Evolutionary conservation across 2,329 filamentous ascomycete species (phyloP).

Genomic region (Claviceps spartinae): DNA sequence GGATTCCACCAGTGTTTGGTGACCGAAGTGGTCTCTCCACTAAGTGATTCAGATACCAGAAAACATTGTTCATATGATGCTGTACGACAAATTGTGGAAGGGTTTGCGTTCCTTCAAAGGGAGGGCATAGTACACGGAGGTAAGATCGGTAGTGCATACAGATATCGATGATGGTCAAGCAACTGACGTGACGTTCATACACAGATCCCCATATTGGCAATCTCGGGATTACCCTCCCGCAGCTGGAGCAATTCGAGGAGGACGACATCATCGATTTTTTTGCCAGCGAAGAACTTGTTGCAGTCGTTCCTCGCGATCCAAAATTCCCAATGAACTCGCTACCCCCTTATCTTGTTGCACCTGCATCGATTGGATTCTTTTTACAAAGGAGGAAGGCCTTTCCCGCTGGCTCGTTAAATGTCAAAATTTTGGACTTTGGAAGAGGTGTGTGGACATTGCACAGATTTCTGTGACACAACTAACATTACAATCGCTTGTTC

Average conservation of each 20-base stretch:
- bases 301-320: neutral
- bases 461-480: neutral
- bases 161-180: neutral
- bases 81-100: slow-evolving; percentile 1
- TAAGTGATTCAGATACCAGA: too few species aligned
- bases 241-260: neutral
- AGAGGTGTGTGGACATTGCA: neutral
- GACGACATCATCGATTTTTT: neutral
- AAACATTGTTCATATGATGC: neutral
- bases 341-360: neutral
- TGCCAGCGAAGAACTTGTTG: neutral
- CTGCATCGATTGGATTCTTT: neutral
- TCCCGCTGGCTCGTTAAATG: neutral
- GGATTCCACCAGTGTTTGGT: neutral
- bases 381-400: neutral
- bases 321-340: neutral
- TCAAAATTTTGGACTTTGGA: slow-evolving; percentile 2
- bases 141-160: neutral
- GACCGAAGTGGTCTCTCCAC: slow-evolving; percentile 3
- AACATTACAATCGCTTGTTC: neutral
- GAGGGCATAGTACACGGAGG: too few species aligned
- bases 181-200: neutral
- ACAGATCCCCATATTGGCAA: neutral
- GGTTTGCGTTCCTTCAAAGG: neutral
- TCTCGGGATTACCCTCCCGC: neutral